Percentiles rank a stretch among this genome's conserved stretches.
Evolutionary conservation across 768 basidiomycete species (phyloP).

Genomic region (Leccinum uliginosum): DNA sequence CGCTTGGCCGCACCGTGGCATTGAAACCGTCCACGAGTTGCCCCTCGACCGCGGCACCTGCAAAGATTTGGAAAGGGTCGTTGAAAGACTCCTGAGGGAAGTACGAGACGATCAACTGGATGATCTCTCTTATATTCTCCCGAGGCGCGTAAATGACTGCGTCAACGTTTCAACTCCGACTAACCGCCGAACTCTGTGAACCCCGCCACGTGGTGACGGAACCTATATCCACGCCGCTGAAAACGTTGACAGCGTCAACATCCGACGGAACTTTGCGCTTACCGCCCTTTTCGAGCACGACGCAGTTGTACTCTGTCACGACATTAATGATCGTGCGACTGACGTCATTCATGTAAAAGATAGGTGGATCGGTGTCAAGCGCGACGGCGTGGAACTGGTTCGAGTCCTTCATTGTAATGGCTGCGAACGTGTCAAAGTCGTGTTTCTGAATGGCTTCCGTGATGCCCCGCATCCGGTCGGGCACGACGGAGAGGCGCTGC

Average conservation of each 20-base stretch:
- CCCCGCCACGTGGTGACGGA: too few relatives aligned
- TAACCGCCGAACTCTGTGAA: too few relatives aligned
- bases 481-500: constrained; percentile 90
- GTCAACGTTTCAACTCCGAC: too few relatives aligned
- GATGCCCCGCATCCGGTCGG: constrained; percentile 79
- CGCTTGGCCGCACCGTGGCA: constrained; percentile 65
- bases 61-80: constrained; percentile 68
- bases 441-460: constrained; percentile 68
- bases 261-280: too few relatives aligned
- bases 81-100: constrained; percentile 85
- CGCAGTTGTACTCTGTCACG: constrained; percentile 89
- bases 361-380: constrained; percentile 94
- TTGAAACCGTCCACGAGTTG: constrained; percentile 72
- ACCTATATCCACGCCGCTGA: too few relatives aligned
- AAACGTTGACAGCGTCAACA: too few relatives aligned
- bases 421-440: constrained; percentile 88
- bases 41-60: constrained; percentile 40
- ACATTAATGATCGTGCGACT: constrained; percentile 88
- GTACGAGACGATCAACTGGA: constrained; percentile 70
- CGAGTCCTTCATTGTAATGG: constrained; percentile 94
- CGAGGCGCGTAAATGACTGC: constrained; percentile 91
- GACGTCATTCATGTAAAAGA: constrained; percentile 99
- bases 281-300: constrained; percentile 51
- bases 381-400: constrained; percentile 99
- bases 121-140: constrained; percentile 73